Evolutionary conservation across 208 protist species (phyloP).

Genomic region (Leptomonas pyrrhocoris): DNA sequence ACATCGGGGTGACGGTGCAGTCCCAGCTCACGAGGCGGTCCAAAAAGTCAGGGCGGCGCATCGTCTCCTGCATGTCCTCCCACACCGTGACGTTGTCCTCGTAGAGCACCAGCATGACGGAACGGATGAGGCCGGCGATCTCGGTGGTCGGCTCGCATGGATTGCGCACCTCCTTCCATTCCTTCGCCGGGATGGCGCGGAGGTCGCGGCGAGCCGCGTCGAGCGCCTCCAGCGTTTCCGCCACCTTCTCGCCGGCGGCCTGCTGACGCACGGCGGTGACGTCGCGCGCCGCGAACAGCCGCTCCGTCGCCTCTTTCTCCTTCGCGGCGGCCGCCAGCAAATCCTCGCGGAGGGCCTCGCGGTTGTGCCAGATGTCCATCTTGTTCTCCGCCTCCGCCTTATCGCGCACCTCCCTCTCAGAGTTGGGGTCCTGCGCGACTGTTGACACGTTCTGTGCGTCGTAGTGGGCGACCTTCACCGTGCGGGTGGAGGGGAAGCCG

Average conservation of each 20-base stretch:
- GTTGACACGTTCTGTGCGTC: slow-evolving; percentile 46
- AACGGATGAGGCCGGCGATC: slow-evolving; percentile 42
- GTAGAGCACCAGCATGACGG: slow-evolving; percentile 71
- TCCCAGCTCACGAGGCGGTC: slow-evolving; percentile 66
- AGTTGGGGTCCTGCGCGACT: slow-evolving; percentile 36
- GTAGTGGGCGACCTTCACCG: slow-evolving; percentile 64
- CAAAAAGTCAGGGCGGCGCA: slow-evolving; percentile 64
- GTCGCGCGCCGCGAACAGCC: slow-evolving; percentile 60
- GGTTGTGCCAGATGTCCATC: slow-evolving; percentile 57
- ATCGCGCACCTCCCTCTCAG: slow-evolving; percentile 51
- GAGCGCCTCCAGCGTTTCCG: slow-evolving; percentile 47
- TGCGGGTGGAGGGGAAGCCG: slow-evolving; percentile 53
- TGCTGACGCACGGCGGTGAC: slow-evolving; percentile 51
- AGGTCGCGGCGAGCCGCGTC: slow-evolving; percentile 45
- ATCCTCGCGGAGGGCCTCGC: slow-evolving; percentile 57
- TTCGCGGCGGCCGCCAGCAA: slow-evolving; percentile 36
- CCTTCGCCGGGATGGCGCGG: slow-evolving; percentile 42
- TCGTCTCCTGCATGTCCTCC: slow-evolving; percentile 64
- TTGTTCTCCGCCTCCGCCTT: slow-evolving; percentile 41
- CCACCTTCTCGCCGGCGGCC: slow-evolving; percentile 35
- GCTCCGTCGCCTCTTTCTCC: slow-evolving; percentile 53
- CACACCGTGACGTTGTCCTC: slow-evolving; percentile 57
- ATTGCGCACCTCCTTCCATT: slow-evolving; percentile 64
- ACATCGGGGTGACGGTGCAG: slow-evolving; percentile 73
- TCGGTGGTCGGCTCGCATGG: slow-evolving; percentile 29